A percentile compares a stretch with the other conserved stretches of the same genome.
These are phyloP conservation scores for Candida ovalis DNA, from an alignment of 805 yeast species.

Conservation along the genomic window DNA sequence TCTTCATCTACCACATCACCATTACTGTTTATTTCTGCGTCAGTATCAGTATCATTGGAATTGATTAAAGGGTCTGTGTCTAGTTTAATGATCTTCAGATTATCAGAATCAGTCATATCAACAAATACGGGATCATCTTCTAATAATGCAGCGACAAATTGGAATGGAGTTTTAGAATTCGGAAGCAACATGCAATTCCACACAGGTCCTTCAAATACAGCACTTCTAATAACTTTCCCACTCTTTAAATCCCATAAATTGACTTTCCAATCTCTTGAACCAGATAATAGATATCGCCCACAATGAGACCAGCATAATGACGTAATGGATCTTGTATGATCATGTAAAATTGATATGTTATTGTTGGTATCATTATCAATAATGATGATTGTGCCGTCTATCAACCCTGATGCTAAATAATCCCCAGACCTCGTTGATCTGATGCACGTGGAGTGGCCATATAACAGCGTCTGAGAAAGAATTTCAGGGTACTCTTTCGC, in stretches of 20 bases:
- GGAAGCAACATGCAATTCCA: slow-evolving; percentile 55
- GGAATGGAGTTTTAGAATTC: slow-evolving; percentile 19
- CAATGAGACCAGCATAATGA: slow-evolving; percentile 71
- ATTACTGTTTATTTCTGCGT: neutral
- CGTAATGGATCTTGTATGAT: slow-evolving; percentile 72
- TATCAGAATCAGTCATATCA: slow-evolving; percentile 30
- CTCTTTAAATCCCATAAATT: slow-evolving; percentile 72
- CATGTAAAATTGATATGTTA: slow-evolving; percentile 51
- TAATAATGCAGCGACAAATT: slow-evolving; percentile 59
- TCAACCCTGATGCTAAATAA: slow-evolving; percentile 76
- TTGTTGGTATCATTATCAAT: slow-evolving; percentile 70
- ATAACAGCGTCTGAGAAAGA: slow-evolving; percentile 63
- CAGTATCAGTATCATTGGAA: neutral
- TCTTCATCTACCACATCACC: slow-evolving; percentile 10
- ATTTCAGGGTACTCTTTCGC: slow-evolving; percentile 90
- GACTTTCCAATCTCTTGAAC: slow-evolving; percentile 80
- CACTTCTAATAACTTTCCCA: slow-evolving; percentile 37
- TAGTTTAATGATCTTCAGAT: slow-evolving; percentile 7
- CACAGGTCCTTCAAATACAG: slow-evolving; percentile 63
- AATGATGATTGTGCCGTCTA: slow-evolving; percentile 69
- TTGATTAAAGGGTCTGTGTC: slow-evolving; percentile 18
- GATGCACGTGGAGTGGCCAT: slow-evolving; percentile 64
- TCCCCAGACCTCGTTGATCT: slow-evolving; percentile 75
- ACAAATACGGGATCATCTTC: slow-evolving; percentile 61
- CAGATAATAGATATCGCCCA: slow-evolving; percentile 64